Conservation (phyloP, 2,329 filamentous ascomycete species). For the Zymoseptoria tritici region DNA sequence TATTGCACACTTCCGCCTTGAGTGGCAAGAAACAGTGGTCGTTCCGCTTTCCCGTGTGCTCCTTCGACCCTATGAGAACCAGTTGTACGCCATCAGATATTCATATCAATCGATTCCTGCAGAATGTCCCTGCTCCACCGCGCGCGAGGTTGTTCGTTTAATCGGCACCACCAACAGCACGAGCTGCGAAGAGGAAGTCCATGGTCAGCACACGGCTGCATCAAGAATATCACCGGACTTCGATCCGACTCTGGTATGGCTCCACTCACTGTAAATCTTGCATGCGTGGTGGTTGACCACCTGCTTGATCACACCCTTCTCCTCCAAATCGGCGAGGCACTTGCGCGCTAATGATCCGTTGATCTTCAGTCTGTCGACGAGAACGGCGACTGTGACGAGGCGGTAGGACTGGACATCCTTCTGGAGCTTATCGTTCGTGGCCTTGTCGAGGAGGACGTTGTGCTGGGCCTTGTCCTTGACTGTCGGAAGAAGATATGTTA, state of each 20-base stretch:
- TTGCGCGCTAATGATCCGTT: slow-evolving; percentile 92
- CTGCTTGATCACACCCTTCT: slow-evolving; percentile 98
- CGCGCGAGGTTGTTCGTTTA: slow-evolving; percentile 8
- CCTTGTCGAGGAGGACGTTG: slow-evolving; percentile 97
- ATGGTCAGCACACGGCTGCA: slow-evolving; percentile 2
- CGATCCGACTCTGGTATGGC: neutral
- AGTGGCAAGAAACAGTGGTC: neutral
- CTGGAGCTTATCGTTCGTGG: slow-evolving; percentile 94
- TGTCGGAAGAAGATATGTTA: slow-evolving; percentile 39
- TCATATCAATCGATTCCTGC: neutral
- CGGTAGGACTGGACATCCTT: slow-evolving; percentile 99
- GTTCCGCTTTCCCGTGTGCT: neutral
- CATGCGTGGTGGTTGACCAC: slow-evolving; percentile 93
- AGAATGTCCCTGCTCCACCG: neutral
- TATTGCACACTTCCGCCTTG: neutral
- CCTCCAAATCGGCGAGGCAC: slow-evolving; percentile 88
- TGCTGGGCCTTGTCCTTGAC: slow-evolving; percentile 99
- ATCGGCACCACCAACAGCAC: slow-evolving; percentile 20
- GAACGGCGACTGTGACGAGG: slow-evolving; percentile 94
- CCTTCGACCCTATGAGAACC: neutral
- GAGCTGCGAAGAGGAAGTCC: slow-evolving; percentile 9
- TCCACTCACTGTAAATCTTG: slow-evolving; percentile 85
- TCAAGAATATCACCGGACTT: neutral
- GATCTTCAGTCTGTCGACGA: slow-evolving; percentile 99
- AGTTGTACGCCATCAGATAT: neutral